A percentile compares a stretch with the other conserved stretches of the same genome.
phyloP scores from a whole-genome alignment of 2,329 filamentous ascomycete genomes.

The Alternaria novae-zelandiae region DNA sequence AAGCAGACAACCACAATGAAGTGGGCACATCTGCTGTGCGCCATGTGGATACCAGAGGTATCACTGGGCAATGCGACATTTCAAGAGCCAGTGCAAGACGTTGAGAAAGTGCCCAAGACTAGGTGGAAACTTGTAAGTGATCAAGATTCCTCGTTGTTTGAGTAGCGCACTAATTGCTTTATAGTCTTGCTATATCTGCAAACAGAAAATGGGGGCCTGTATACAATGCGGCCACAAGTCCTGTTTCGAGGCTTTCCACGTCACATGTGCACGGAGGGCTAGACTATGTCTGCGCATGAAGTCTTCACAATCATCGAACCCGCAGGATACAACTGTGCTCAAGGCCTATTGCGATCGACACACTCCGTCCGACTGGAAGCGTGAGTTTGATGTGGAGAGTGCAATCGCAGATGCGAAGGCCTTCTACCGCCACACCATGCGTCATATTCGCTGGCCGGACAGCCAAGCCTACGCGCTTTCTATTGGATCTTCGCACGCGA shows the following conservation, averaged over 20 bases:
- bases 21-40: slow-evolving; percentile 95
- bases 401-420: slow-evolving; percentile 84
- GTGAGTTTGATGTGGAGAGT: slow-evolving; percentile 81
- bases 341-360: slow-evolving; percentile 98
- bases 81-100: slow-evolving; percentile 97
- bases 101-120: slow-evolving; percentile 94
- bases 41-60: slow-evolving; percentile 98
- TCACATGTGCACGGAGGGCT: slow-evolving; percentile 89
- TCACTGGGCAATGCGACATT: slow-evolving; percentile 94
- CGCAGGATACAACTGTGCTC: slow-evolving; percentile 80
- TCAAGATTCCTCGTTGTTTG: background rate
- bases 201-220: slow-evolving; percentile 96
- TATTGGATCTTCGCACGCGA: slow-evolving; percentile 71
- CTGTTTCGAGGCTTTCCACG: slow-evolving; percentile 96
- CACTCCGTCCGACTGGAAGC: slow-evolving; percentile 85
- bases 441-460: slow-evolving; percentile 88
- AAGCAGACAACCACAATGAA: slow-evolving; percentile 97
- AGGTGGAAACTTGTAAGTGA: slow-evolving; percentile 77
- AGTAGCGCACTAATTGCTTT: slow-evolving; percentile 17
- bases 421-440: slow-evolving; percentile 90
- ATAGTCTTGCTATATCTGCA: slow-evolving; percentile 88
- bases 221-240: slow-evolving; percentile 98
- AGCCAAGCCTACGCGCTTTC: slow-evolving; percentile 83
- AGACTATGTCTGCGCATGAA: slow-evolving; percentile 96
- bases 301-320: slow-evolving; percentile 77